A percentile compares a stretch with the other conserved stretches of the same genome.
Evolutionary conservation across 148 eudicot species (phyloP).

Genomic region (Mesembryanthemum crystallinum): DNA sequence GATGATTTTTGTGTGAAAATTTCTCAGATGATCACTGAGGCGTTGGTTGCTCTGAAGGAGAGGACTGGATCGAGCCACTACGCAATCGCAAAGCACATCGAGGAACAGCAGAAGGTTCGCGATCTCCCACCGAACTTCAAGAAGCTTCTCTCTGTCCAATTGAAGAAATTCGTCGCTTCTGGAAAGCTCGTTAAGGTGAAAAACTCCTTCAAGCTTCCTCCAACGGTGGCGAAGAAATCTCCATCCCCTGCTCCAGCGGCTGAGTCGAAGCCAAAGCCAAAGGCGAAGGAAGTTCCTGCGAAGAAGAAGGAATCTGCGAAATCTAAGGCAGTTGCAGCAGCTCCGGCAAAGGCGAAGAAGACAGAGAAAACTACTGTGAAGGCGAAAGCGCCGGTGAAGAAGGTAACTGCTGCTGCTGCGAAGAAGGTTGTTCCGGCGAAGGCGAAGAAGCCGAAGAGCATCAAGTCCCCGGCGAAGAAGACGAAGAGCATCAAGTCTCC

Average conservation of each 20-base stretch:
- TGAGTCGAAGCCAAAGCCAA: constrained; percentile 27
- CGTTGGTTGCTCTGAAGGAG: constrained; percentile 66
- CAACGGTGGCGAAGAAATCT: constrained; percentile 25
- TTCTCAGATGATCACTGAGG: constrained; percentile 68
- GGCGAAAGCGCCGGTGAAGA: constrained; percentile 26
- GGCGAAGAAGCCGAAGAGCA: constrained; percentile 30
- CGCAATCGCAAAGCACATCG: constrained; percentile 79
- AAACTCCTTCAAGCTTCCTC: constrained; percentile 58
- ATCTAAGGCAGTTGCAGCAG: constrained; percentile 23
- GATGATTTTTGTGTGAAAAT: background rate
- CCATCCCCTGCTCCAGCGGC: constrained; percentile 7
- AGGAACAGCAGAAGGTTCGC: constrained; percentile 58
- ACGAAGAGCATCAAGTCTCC: background rate
- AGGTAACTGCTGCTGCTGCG: constrained; percentile 28
- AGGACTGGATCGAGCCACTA: constrained; percentile 73
- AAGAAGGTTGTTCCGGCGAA: constrained; percentile 28
- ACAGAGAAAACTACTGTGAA: constrained; percentile 24
- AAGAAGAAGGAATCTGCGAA: constrained; percentile 15
- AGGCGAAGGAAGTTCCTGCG: constrained; percentile 14
- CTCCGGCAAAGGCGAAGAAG: constrained; percentile 13
- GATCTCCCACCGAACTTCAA: constrained; percentile 53
- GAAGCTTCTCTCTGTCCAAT: constrained; percentile 52
- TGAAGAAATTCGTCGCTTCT: constrained; percentile 57
- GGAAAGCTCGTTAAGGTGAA: constrained; percentile 67
- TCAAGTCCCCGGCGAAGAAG: constrained; percentile 38